Conservation (phyloP, 164 flowering plant species). For the Piper longum region DNA sequence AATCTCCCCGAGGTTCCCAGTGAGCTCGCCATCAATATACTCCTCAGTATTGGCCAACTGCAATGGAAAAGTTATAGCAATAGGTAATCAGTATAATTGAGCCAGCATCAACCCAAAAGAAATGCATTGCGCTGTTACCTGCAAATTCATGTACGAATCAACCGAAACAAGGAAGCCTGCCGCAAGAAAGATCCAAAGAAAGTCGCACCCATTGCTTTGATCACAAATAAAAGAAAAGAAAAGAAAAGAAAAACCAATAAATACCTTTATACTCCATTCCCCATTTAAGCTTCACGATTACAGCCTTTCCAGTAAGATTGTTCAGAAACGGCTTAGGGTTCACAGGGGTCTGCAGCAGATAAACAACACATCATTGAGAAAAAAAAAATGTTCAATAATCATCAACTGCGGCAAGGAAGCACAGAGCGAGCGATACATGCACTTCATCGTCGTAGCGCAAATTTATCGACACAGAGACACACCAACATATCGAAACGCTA, state of each 20-base stretch:
- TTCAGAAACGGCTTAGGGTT: slow-evolving; percentile 95
- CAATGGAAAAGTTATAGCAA: slow-evolving; percentile 18
- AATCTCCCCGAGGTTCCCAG: slow-evolving; percentile 91
- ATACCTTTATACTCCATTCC: slow-evolving; percentile 97
- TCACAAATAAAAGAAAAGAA: neutral
- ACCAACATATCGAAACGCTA: no score
- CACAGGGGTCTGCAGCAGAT: slow-evolving; percentile 63
- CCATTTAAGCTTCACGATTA: slow-evolving; percentile 91
- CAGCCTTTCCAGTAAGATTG: slow-evolving; percentile 88
- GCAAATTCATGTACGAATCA: slow-evolving; percentile 68
- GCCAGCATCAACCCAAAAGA: neutral
- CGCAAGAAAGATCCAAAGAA: slow-evolving; percentile 1
- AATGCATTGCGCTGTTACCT: slow-evolving; percentile 16
- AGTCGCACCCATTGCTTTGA: neutral
- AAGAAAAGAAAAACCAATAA: neutral
- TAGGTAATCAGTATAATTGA: neutral
- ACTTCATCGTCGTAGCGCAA: no score
- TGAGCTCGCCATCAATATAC: slow-evolving; percentile 69
- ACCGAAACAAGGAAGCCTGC: slow-evolving; percentile 84
- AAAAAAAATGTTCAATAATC: no score
- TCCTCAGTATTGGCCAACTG: slow-evolving; percentile 93
- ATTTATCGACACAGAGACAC: no score
- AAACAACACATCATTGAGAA: no score
- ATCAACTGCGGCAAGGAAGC: no score
- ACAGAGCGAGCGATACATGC: no score